phyloP scores from a whole-genome alignment of 495 filamentous ascomycete species.

The Penicillium dipodomyicola region DNA sequence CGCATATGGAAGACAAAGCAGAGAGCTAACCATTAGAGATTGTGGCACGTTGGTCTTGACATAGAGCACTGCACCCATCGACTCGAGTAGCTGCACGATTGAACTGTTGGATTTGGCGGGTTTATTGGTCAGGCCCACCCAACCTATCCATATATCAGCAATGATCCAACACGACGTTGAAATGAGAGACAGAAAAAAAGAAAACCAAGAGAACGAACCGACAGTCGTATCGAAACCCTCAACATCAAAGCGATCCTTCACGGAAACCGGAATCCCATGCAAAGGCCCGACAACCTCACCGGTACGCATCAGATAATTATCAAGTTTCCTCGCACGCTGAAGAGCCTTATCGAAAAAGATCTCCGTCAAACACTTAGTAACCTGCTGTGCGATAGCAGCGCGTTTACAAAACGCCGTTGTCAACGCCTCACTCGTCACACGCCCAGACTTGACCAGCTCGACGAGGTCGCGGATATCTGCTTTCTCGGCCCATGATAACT shows the following conservation, averaged over 20 bases:
- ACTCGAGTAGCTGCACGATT: conserved; percentile 25
- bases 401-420: conserved; percentile 59
- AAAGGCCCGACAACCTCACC: conserved; percentile 55
- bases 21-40: conserved; percentile 41
- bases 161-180: neutral
- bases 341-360: conserved; percentile 53
- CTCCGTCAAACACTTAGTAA: conserved; percentile 60
- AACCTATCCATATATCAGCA: conserved; percentile 21
- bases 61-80: conserved; percentile 50
- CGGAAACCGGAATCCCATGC: conserved; percentile 63
- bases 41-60: conserved; percentile 61
- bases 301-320: conserved; percentile 35
- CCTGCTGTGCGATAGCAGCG: conserved; percentile 55
- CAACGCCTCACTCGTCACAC: conserved; percentile 24
- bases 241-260: conserved; percentile 63
- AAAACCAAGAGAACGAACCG: conserved; percentile 22
- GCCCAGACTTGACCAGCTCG: conserved; percentile 10
- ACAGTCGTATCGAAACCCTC: conserved; percentile 47
- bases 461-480: conserved; percentile 40
- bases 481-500: conserved; percentile 50
- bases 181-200: neutral
- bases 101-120: conserved; percentile 26
- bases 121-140: conserved; percentile 30
- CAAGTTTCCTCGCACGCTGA: conserved; percentile 33
- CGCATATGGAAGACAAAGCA: neutral